These are phyloP conservation scores for Trichoderma sp. DNA, from an alignment of 2,329 filamentous ascomycete species.

Conservation along the genomic window DNA sequence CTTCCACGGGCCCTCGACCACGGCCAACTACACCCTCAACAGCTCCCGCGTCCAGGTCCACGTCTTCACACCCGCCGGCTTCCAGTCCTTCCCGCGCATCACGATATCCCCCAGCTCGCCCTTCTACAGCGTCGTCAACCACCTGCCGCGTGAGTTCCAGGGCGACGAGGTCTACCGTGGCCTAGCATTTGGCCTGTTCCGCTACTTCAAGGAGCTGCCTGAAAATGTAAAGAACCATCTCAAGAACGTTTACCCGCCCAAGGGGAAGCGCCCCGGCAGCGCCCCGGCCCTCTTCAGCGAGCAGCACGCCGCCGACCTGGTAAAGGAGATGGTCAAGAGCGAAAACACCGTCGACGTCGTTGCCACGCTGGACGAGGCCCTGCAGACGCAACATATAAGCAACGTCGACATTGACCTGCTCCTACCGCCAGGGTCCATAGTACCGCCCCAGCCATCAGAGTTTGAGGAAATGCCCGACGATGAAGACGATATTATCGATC, in stretches of 20 bases:
- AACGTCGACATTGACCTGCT: slow-evolving; percentile 88
- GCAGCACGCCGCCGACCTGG: slow-evolving; percentile 88
- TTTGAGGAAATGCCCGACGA: slow-evolving; percentile 59
- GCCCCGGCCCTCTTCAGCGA: slow-evolving; percentile 76
- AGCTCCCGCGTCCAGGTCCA: slow-evolving; percentile 94
- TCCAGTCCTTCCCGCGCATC: slow-evolving; percentile 85
- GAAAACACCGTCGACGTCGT: slow-evolving; percentile 74
- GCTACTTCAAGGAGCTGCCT: slow-evolving; percentile 89
- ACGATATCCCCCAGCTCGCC: slow-evolving; percentile 91
- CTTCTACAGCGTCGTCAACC: slow-evolving; percentile 85
- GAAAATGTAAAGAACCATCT: slow-evolving; percentile 71
- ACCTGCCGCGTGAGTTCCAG: slow-evolving; percentile 89
- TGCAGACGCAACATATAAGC: slow-evolving; percentile 77
- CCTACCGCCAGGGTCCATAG: slow-evolving; percentile 73
- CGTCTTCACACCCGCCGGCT: slow-evolving; percentile 83
- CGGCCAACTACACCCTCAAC: slow-evolving; percentile 80
- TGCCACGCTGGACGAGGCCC: slow-evolving; percentile 67
- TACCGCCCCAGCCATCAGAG: slow-evolving; percentile 60
- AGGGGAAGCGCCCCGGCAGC: slow-evolving; percentile 58
- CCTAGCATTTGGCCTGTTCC: slow-evolving; percentile 86
- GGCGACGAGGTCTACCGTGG: slow-evolving; percentile 91
- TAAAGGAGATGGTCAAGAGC: slow-evolving; percentile 77
- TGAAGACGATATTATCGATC: slow-evolving; percentile 65
- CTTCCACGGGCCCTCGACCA: slow-evolving; percentile 90
- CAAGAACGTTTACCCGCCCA: slow-evolving; percentile 55